Evolutionary conservation across 106 monocot genomes (phyloP).

Genomic region (Platanthera zijinensis): DNA sequence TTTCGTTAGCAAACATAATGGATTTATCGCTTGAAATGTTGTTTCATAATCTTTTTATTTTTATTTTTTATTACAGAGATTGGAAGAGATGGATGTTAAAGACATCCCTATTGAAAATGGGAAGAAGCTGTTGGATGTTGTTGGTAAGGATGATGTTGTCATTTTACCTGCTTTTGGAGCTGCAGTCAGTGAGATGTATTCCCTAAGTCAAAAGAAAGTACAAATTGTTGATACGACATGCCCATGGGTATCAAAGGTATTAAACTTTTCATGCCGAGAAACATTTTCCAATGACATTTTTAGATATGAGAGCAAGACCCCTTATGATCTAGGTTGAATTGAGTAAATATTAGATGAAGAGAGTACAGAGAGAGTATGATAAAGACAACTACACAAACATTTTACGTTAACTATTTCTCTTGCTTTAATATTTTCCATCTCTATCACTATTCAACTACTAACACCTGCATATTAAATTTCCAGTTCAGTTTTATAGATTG

Average conservation of each 20-base stretch:
- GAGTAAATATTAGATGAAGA: no score
- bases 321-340: no score
- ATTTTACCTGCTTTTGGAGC: constrained; percentile 97
- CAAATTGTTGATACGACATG: constrained; percentile 99
- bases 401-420: no score
- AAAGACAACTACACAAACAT: no score
- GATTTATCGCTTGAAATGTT: neutral
- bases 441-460: no score
- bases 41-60: neutral
- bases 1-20: neutral
- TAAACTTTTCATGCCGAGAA: neutral
- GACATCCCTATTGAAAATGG: constrained; percentile 71
- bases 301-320: no score
- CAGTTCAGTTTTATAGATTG: no score
- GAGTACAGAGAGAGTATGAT: no score
- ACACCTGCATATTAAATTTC: no score
- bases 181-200: constrained; percentile 85
- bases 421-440: no score
- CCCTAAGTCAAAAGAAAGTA: constrained; percentile 77
- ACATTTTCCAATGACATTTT: no score
- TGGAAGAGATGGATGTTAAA: constrained; percentile 86
- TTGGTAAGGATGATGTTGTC: constrained; percentile 80
- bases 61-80: constrained; percentile 33
- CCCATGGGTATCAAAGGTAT: constrained; percentile 99
- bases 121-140: constrained; percentile 62